Evolutionary conservation across 2,329 filamentous ascomycete genomes (phyloP).

Genomic region (Curvularia lunata): DNA sequence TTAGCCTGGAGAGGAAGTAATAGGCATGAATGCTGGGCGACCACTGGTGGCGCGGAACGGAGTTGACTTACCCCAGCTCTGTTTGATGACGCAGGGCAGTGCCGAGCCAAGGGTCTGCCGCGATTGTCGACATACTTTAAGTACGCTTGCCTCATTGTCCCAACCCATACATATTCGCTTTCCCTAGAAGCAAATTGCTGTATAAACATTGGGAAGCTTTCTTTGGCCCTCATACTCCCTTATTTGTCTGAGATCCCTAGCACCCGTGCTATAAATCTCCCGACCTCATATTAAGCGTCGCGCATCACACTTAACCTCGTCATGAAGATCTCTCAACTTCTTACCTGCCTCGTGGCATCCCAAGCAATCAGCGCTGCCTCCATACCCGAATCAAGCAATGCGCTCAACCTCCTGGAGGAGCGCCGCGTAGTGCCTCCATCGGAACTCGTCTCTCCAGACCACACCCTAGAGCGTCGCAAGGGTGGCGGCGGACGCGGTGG

Average conservation of each 20-base stretch:
- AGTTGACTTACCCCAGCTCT: constrained; percentile 12
- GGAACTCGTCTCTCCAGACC: constrained; percentile 39
- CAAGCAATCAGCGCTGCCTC: constrained; percentile 35
- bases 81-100: constrained; percentile 24
- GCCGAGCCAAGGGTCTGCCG: not conserved
- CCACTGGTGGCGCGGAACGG: constrained; percentile 5
- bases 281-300: constrained; percentile 9
- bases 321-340: constrained; percentile 37
- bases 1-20: constrained; percentile 6
- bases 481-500: constrained; percentile 47
- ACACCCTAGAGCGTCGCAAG: constrained; percentile 48
- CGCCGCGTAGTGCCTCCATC: constrained; percentile 23
- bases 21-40: constrained; percentile 2
- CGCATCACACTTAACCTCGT: constrained; percentile 13
- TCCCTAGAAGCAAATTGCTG: constrained; percentile 10
- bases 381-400: constrained; percentile 36
- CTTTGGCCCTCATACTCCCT: not conserved
- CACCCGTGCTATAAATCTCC: not conserved
- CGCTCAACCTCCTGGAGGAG: constrained; percentile 30
- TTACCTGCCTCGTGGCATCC: constrained; percentile 33
- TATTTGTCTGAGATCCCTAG: not conserved
- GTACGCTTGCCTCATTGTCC: constrained; percentile 11
- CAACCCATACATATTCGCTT: not conserved
- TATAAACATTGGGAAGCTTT: constrained; percentile 11
- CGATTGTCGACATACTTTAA: constrained; percentile 9